These are phyloP conservation scores for Lentinula aciculospora DNA, from an alignment of 768 basidiomycete species.

Conservation along the genomic window DNA sequence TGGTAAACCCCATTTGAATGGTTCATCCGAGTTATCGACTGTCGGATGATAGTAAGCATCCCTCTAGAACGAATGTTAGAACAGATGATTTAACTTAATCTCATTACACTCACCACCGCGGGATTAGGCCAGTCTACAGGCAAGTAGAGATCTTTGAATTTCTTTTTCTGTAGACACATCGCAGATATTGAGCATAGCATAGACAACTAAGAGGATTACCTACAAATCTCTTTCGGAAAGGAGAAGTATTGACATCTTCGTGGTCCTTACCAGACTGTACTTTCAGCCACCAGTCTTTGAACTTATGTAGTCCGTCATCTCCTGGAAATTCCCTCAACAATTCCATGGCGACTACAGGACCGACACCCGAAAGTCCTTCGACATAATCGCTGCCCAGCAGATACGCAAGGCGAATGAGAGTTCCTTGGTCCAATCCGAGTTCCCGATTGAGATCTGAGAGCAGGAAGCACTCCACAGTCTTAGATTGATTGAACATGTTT, in stretches of 20 bases:
- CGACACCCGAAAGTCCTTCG: conserved; percentile 86
- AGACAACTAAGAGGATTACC: conserved; percentile 26
- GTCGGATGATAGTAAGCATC: conserved; percentile 92
- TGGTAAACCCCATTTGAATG: conserved; percentile 96
- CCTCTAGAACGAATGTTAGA: conserved; percentile 38
- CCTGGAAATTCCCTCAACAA: conserved; percentile 91
- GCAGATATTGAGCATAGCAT: conserved; percentile 7
- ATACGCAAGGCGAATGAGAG: conserved; percentile 86
- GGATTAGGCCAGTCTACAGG: conserved; percentile 86
- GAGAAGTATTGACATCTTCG: conserved; percentile 62
- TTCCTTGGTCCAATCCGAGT: conserved; percentile 79
- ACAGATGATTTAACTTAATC: not conserved
- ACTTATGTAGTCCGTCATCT: conserved; percentile 73
- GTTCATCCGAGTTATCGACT: conserved; percentile 87
- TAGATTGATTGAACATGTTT: conserved; percentile 99
- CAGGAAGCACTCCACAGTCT: conserved; percentile 96
- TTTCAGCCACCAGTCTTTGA: conserved; percentile 91
- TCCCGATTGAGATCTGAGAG: conserved; percentile 80
- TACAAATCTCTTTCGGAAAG: conserved; percentile 83
- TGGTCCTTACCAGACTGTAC: conserved; percentile 89
- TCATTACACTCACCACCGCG: conserved; percentile 60
- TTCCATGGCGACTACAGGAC: conserved; percentile 96
- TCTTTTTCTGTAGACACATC: conserved; percentile 64
- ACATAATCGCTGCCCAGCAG: conserved; percentile 96
- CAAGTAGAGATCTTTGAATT: conserved; percentile 79